Evolutionary conservation across 2,329 filamentous ascomycete genomes (phyloP).

Genomic region (Talaromyces verruculosus): DNA sequence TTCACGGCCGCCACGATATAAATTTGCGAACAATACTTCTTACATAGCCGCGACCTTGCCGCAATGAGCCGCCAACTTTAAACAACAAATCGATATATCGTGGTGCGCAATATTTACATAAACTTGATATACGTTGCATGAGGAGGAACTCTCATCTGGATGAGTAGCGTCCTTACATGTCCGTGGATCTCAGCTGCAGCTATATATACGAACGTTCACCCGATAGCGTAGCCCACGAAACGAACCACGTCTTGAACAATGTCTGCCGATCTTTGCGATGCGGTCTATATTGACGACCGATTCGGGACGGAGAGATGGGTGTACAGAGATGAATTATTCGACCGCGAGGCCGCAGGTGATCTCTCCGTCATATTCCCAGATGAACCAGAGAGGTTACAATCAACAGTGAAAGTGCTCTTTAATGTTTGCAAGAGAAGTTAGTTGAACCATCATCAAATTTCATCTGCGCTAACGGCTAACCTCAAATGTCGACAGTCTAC

Average conservation of each 20-base stretch:
- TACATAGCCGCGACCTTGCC: neutral
- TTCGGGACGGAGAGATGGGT: slow-evolving; percentile 48
- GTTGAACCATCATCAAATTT: slow-evolving; percentile 23
- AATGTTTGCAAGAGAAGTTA: slow-evolving; percentile 56
- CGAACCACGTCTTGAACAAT: slow-evolving; percentile 41
- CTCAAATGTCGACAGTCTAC: slow-evolving; percentile 45
- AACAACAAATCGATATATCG: neutral
- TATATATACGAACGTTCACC: slow-evolving; percentile 10
- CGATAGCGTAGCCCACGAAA: slow-evolving; percentile 9
- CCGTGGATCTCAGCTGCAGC: slow-evolving; percentile 6
- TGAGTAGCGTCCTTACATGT: slow-evolving; percentile 9
- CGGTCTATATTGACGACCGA: slow-evolving; percentile 50
- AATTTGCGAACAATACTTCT: neutral
- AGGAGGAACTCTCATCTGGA: neutral
- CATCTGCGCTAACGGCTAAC: neutral
- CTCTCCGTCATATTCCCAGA: slow-evolving; percentile 30
- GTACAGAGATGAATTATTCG: slow-evolving; percentile 26
- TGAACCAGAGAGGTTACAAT: slow-evolving; percentile 47
- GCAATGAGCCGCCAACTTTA: neutral
- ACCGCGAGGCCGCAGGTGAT: neutral
- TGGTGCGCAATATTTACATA: neutral
- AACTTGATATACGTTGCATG: neutral
- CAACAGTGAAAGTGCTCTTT: slow-evolving; percentile 52
- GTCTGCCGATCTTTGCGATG: slow-evolving; percentile 35
- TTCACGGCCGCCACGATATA: neutral